Evolutionary conservation across 2,329 filamentous ascomycete species (phyloP), one percentile per base, ranked within the genome.

Genomic region (Phoma sp.): DNA sequence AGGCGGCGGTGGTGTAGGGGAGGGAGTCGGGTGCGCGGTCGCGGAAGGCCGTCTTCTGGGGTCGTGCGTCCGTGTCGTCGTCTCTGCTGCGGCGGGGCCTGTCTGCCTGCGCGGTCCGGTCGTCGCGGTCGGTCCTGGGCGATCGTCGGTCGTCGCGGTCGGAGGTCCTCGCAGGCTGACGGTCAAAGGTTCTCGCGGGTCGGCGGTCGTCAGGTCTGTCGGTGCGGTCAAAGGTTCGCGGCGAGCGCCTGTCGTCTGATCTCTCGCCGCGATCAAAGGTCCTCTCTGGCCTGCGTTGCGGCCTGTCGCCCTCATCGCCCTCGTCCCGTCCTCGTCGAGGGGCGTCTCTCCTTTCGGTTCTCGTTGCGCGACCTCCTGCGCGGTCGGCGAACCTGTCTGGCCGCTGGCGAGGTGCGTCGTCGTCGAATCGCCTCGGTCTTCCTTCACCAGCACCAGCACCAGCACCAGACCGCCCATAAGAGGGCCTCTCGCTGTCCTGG

Each of bases 1-100:
- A 96, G 5, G 91, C 91, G 0, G 94, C 89, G 0, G 92, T 96
- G 0, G 91, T 92, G 70, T 94, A 88, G 1, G 86, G 85, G 17
- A 90, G 81, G 62, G 84, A 63, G 36, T 71, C 67, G n/a, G 55
- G 55, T 10, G 49, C 45, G 32, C 44, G 44, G 25, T 57, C 53
- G 22, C 33, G 43, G 22, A 38, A 27, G 10, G 43, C 51, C 44
- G 27, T 39, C 51, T 3, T 33, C 37, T 24, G 45, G 4, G 19
- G 22, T 17, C 27, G 40, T n/a, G 29, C 13, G 25, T 25, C 40
- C 1, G 17, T 15, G n/a, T 32, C 40, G 22, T 24, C 36, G 29
- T 44, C 43, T 44, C 43, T 44, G 21, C 21, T 35, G 43, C 22
- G 29, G 13, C 43, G 31, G 9, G 43, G 25, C 17, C 38, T 17